phyloP scores from a whole-genome alignment of 163 green algal genomes.

The Prototheca wickerhamii region DNA sequence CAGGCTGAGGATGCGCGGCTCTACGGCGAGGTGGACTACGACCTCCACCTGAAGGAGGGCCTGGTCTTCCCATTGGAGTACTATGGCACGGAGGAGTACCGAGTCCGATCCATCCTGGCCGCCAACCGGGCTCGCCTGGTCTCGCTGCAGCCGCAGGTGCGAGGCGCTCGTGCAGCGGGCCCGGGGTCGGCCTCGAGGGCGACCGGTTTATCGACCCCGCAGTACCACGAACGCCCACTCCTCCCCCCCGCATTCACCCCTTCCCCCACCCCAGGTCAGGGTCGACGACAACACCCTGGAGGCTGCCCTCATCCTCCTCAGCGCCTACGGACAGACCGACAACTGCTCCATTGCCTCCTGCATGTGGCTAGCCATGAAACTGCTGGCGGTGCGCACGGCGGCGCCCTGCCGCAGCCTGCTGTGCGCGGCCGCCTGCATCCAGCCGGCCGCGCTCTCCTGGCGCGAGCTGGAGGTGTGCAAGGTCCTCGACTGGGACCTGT shows the following conservation, averaged over 20 bases:
- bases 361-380: slow-evolving; percentile 1
- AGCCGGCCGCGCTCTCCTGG: neutral
- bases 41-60: neutral
- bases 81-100: neutral
- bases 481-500: neutral
- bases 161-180: no score
- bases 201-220: no score
- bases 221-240: no score
- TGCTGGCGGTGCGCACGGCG: neutral
- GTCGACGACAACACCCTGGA: neutral
- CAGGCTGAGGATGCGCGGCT: no score
- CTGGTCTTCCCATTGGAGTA: neutral
- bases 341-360: neutral
- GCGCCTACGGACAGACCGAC: neutral
- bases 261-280: neutral
- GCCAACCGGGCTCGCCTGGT: neutral
- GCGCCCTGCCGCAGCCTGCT: neutral
- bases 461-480: neutral
- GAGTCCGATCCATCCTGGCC: neutral
- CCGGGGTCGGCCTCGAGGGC: no score
- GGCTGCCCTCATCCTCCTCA: neutral
- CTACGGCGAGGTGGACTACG: neutral
- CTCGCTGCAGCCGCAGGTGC: neutral
- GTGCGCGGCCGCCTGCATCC: neutral
- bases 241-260: neutral